Evolutionary conservation across 371 early-diverging fungal genomes (phyloP).

Genomic region (Homolaphlyctis polyrhiza): DNA sequence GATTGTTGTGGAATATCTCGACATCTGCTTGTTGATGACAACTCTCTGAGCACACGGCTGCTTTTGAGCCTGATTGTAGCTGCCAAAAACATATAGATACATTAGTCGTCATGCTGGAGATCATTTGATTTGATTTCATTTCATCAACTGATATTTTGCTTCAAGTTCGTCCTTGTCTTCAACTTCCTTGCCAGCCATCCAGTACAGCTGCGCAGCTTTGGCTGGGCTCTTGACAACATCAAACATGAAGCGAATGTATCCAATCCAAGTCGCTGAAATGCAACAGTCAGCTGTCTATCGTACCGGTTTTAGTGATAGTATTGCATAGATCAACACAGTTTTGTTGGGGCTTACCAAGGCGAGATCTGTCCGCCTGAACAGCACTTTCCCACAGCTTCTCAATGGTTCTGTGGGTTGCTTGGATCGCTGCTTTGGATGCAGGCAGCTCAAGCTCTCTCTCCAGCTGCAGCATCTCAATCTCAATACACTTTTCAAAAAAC

Average conservation of each 20-base stretch:
- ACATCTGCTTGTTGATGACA: too few relatives aligned
- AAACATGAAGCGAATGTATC: constrained; percentile 56
- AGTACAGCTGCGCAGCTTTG: constrained; percentile 50
- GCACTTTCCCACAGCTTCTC: constrained; percentile 53
- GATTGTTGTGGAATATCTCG: too few relatives aligned
- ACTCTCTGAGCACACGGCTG: too few relatives aligned
- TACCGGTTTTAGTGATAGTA: background rate
- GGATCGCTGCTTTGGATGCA: background rate
- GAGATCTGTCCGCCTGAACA: constrained; percentile 41
- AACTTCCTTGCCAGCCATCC: constrained; percentile 59
- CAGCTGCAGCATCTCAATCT: constrained; percentile 40
- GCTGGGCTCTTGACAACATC: constrained; percentile 43
- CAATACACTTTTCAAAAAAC: constrained; percentile 57
- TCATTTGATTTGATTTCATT: too few relatives aligned
- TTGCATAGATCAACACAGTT: background rate
- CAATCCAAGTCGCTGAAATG: constrained; percentile 51
- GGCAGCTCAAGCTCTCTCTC: background rate
- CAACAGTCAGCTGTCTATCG: background rate
- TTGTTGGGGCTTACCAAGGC: constrained; percentile 40
- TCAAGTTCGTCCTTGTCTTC: constrained; percentile 51
- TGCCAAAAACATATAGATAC: too few relatives aligned
- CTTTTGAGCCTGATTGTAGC: too few relatives aligned
- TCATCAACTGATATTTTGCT: constrained; percentile 28
- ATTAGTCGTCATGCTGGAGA: too few relatives aligned
- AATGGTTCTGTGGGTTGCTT: constrained; percentile 15